Evolutionary conservation across 306 rosid species (phyloP).

Genomic region (Rosa multiflora): DNA sequence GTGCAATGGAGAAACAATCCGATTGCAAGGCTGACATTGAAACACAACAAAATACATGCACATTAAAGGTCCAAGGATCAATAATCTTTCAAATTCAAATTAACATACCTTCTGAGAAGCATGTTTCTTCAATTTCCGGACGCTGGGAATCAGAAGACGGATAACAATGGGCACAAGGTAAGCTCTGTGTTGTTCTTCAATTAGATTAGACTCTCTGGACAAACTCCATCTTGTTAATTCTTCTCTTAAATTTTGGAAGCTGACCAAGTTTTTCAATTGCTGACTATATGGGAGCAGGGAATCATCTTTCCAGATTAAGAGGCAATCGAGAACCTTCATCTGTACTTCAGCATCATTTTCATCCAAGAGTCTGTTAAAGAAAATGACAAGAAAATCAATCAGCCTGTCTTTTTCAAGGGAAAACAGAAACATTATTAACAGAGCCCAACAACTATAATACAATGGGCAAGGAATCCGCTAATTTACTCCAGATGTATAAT

Average conservation of each 20-base stretch:
- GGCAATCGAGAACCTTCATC: conserved; percentile 75
- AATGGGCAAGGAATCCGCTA: background rate
- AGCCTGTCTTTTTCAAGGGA: background rate
- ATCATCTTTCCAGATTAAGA: conserved; percentile 77
- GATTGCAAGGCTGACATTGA: background rate
- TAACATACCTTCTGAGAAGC: conserved; percentile 78
- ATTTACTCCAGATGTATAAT: background rate
- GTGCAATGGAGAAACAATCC: background rate
- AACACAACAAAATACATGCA: background rate
- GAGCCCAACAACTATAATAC: background rate
- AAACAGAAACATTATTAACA: background rate
- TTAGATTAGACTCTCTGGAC: conserved; percentile 59
- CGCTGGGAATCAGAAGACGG: conserved; percentile 82
- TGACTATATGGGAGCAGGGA: conserved; percentile 60
- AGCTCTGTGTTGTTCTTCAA: conserved; percentile 69
- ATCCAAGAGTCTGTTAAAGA: conserved; percentile 71
- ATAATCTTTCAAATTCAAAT: background rate
- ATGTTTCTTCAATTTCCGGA: conserved; percentile 77
- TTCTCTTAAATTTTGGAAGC: conserved; percentile 63
- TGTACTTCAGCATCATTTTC: conserved; percentile 91
- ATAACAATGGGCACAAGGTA: conserved; percentile 70
- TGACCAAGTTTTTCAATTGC: conserved; percentile 68
- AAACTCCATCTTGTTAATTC: conserved; percentile 89
- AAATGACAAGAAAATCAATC: conserved; percentile 21
- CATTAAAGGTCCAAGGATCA: background rate